phyloP scores from a whole-genome alignment of 306 rosid species.

The Chamaecrista fasciculata region DNA sequence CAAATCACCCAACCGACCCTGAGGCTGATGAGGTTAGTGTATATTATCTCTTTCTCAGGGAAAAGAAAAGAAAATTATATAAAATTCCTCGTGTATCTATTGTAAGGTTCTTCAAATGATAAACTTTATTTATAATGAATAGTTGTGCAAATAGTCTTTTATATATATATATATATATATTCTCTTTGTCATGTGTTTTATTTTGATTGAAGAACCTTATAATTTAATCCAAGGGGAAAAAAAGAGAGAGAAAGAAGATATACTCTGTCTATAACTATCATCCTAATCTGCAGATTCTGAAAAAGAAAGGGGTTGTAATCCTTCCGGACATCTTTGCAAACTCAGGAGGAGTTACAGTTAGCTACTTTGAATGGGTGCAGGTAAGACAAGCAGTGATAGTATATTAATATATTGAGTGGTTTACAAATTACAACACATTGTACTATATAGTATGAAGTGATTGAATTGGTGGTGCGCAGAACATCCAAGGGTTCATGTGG shows the following conservation, averaged over 20 bases:
- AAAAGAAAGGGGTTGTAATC: slow-evolving; percentile 68
- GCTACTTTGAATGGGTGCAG: slow-evolving; percentile 96
- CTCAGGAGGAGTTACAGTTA: slow-evolving; percentile 87
- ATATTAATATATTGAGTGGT: background rate
- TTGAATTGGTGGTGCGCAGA: slow-evolving; percentile 36
- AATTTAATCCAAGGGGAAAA: background rate
- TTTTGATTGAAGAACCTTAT: no score
- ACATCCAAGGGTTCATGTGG: slow-evolving; percentile 86
- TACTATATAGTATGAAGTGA: background rate
- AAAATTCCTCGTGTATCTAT: no score
- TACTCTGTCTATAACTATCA: background rate
- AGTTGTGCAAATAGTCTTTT: no score
- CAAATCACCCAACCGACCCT: slow-evolving; percentile 35
- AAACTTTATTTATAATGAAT: no score
- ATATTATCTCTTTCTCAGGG: background rate
- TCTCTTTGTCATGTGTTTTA: no score
- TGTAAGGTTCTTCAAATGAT: no score
- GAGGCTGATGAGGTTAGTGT: slow-evolving; percentile 34
- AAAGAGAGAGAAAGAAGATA: background rate
- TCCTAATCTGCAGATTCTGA: slow-evolving; percentile 52
- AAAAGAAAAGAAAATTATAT: no score
- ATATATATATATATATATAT: no score
- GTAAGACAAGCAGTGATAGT: slow-evolving; percentile 33
- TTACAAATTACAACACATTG: background rate
- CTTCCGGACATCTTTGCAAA: slow-evolving; percentile 87